Conservation (phyloP, 345 rosid species). For the Erodium maritimum region DNA sequence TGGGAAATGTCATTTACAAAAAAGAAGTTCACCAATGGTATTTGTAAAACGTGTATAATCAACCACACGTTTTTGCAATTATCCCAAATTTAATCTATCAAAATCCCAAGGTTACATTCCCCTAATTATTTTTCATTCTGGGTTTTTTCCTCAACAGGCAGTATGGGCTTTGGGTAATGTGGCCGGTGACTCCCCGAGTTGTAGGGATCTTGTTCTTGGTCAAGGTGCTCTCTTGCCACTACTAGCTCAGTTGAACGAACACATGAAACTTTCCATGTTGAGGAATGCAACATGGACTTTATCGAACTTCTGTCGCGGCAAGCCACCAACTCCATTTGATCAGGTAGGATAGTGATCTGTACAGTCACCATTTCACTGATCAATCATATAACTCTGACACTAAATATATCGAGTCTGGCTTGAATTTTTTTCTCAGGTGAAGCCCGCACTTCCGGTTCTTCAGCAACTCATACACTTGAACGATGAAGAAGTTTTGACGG, state of each 20-base stretch:
- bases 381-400: too few relatives aligned
- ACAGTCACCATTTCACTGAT: too few relatives aligned
- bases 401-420: not conserved
- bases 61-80: not conserved
- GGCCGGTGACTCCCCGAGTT: conserved; percentile 45
- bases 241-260: conserved; percentile 38
- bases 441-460: conserved; percentile 68
- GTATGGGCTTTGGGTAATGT: conserved; percentile 65
- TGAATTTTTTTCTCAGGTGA: conserved; percentile 38
- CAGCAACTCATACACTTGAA: conserved; percentile 53
- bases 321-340: conserved; percentile 49
- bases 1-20: too few relatives aligned
- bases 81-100: not conserved
- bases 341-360: conserved; percentile 15
- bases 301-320: conserved; percentile 48
- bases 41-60: too few relatives aligned
- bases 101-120: not conserved
- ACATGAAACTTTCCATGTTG: conserved; percentile 42
- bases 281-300: conserved; percentile 55
- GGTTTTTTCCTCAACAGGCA: conserved; percentile 21
- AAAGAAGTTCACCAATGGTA: too few relatives aligned
- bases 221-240: conserved; percentile 41
- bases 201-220: conserved; percentile 46
- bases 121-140: not conserved
- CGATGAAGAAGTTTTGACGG: conserved; percentile 85